Percentiles rank a stretch among this genome's conserved stretches.
phyloP scores from a whole-genome alignment of 768 basidiomycete species.

The Gyrodon lividus region DNA sequence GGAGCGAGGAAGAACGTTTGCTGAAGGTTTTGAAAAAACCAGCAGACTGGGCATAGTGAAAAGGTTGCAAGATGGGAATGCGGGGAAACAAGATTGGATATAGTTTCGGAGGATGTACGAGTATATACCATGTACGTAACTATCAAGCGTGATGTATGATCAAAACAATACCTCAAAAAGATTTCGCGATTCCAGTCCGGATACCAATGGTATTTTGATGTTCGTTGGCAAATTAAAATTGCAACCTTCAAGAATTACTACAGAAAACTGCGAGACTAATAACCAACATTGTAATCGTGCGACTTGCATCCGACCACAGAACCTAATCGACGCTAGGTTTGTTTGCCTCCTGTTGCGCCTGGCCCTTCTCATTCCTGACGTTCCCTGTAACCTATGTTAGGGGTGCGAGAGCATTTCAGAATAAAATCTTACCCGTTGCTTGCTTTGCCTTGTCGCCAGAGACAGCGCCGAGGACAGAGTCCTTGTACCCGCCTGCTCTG shows the following conservation, averaged over 20 bases:
- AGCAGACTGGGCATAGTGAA: constrained; percentile 54
- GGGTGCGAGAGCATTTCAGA: rapidly evolving
- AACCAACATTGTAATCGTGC: not conserved
- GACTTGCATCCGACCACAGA: not conserved
- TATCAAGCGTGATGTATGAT: too few relatives aligned
- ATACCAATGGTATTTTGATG: too few relatives aligned
- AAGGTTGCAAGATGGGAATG: not conserved
- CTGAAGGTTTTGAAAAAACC: constrained; percentile 62
- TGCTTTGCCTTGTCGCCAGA: constrained; percentile 57
- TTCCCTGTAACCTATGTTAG: constrained; percentile 41
- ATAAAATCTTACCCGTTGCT: constrained; percentile 36
- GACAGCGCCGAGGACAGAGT: constrained; percentile 52
- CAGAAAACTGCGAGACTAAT: not conserved
- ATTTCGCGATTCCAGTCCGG: too few relatives aligned
- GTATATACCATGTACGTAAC: not conserved
- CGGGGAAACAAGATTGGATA: not conserved
- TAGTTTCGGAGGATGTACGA: not conserved
- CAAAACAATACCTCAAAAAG: too few relatives aligned
- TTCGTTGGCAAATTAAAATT: too few relatives aligned
- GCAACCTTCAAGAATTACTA: not conserved
- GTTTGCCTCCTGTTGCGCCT: constrained; percentile 53
- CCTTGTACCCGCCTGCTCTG: constrained; percentile 48
- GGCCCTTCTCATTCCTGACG: constrained; percentile 51
- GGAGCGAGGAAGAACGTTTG: constrained; percentile 65
- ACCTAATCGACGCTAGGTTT: constrained; percentile 23